Base-by-base conservation (phyloP, 2,329 filamentous ascomycete genomes). In the Thelonectria olida region DNA sequence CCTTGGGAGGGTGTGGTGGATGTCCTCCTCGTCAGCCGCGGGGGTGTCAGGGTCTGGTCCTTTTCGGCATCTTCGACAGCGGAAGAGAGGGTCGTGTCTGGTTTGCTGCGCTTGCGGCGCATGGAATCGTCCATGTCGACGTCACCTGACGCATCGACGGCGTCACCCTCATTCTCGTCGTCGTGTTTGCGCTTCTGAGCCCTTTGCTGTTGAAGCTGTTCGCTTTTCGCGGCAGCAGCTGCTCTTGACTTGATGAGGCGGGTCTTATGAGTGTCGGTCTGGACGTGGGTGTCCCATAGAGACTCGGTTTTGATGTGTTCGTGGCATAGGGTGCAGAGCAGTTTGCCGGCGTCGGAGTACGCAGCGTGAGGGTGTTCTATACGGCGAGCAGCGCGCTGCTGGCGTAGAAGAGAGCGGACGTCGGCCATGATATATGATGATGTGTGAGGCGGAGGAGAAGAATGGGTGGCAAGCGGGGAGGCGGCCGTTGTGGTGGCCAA, bases 361-460 rank as follows among this genome's bases (percentile, higher is more conserved):
- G 84, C 80, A 41, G 90, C 89, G 69, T 90, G 82, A 4, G 90
- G 87, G 69, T 92, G 89, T 52, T 88, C 84, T 70, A 94, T 88
- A 66, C 90, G 87, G 58, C 92, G 88, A 63, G 90, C 86, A 57
- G 88, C 88, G 67, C 92, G 88, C 77, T 95, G 91, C 72, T 89
- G 90, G 69, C 92, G 91, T 59, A 96, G 85, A 49, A 97, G 86
- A 34, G 91, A 87, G 70, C 93, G 90, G 23, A 92, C 90, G 76
- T 96, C 92, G 67, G 92, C 84, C 91, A 96, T 95, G 65, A 45
- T 62, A 42, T 36, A 28, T 42, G 36, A 31, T 54, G 20, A 45
- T 22, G n/a, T 51, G 52, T 12, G 22, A 12, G 9, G 52, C n/a
- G 17, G 4, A 58, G 41, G 17, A 10, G 49, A 34, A 39, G 41